Conservation (phyloP, 169 alveolate species). For the Plasmodium blacklocki region DNA sequence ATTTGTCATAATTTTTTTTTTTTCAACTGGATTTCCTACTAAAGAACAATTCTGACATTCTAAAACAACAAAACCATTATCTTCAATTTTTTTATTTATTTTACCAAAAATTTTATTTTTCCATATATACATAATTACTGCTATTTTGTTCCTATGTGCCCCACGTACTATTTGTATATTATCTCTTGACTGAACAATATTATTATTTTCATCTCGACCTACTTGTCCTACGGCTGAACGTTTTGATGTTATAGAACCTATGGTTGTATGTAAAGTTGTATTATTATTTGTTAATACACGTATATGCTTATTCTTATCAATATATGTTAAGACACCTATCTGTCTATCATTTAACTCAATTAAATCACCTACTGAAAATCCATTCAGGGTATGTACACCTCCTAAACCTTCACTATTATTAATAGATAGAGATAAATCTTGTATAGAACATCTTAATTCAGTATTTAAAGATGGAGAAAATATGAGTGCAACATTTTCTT, state of each 20-base stretch:
- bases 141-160: slow-evolving; percentile 79
- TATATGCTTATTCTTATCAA: slow-evolving; percentile 83
- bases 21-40: slow-evolving; percentile 36
- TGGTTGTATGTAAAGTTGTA: slow-evolving; percentile 63
- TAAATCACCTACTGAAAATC: slow-evolving; percentile 87
- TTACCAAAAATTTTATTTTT: slow-evolving; percentile 79
- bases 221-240: slow-evolving; percentile 82
- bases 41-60: slow-evolving; percentile 50
- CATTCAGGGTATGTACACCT: slow-evolving; percentile 82
- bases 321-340: slow-evolving; percentile 87
- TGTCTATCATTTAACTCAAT: slow-evolving; percentile 87
- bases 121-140: slow-evolving; percentile 83
- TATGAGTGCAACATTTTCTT: slow-evolving; percentile 81
- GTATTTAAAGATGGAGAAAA: slow-evolving; percentile 85
- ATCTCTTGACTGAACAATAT: slow-evolving; percentile 77
- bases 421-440: slow-evolving; percentile 74
- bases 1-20: slow-evolving; percentile 51
- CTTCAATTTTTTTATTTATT: slow-evolving; percentile 78
- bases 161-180: slow-evolving; percentile 81
- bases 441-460: slow-evolving; percentile 81
- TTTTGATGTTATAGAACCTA: slow-evolving; percentile 81
- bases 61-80: slow-evolving; percentile 71
- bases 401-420: slow-evolving; percentile 77
- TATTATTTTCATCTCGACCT: slow-evolving; percentile 81
- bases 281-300: slow-evolving; percentile 79